Evolutionary conservation across 2,329 filamentous ascomycete species (phyloP).

Genomic region (Sclerotinia nivalis): DNA sequence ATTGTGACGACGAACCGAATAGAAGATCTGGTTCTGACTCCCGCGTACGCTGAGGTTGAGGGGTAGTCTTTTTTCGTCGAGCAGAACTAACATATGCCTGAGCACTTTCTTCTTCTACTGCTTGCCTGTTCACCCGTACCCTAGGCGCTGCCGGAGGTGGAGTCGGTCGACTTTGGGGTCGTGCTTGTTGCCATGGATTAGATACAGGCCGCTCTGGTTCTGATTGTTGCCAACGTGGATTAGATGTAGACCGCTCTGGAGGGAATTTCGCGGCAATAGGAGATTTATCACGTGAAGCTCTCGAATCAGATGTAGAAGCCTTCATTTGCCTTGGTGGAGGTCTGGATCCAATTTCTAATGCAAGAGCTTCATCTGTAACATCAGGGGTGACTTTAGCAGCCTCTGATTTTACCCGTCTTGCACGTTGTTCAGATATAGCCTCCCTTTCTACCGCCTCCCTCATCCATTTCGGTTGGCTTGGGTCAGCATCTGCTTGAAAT

Average conservation of each 20-base stretch:
- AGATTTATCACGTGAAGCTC: constrained; percentile 50
- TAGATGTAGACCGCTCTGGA: constrained; percentile 47
- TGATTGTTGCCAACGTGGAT: constrained; percentile 61
- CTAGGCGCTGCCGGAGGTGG: constrained; percentile 49
- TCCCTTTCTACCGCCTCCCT: constrained; percentile 49
- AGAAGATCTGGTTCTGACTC: constrained; percentile 64
- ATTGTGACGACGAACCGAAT: constrained; percentile 47
- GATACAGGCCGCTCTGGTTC: constrained; percentile 47
- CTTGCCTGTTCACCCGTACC: constrained; percentile 68
- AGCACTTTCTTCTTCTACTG: constrained; percentile 75
- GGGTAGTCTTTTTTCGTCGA: constrained; percentile 68
- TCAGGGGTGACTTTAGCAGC: constrained; percentile 35
- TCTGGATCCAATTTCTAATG: constrained; percentile 68
- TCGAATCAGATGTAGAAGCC: constrained; percentile 33
- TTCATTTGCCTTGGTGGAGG: constrained; percentile 49
- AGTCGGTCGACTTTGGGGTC: constrained; percentile 27
- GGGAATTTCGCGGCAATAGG: constrained; percentile 50
- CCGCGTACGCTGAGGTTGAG: constrained; percentile 41
- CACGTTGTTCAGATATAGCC: constrained; percentile 40
- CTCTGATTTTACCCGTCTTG: constrained; percentile 29
- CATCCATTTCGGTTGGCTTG: constrained; percentile 94
- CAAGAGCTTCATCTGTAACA: constrained; percentile 72
- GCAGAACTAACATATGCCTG: constrained; percentile 88
- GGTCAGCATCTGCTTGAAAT: constrained; percentile 71
- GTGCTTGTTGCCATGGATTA: constrained; percentile 59